A percentile compares a stretch with the other conserved stretches of the same genome.
These are phyloP conservation scores for Austroboletus eburneus DNA, from an alignment of 768 basidiomycete species.

Conservation along the genomic window DNA sequence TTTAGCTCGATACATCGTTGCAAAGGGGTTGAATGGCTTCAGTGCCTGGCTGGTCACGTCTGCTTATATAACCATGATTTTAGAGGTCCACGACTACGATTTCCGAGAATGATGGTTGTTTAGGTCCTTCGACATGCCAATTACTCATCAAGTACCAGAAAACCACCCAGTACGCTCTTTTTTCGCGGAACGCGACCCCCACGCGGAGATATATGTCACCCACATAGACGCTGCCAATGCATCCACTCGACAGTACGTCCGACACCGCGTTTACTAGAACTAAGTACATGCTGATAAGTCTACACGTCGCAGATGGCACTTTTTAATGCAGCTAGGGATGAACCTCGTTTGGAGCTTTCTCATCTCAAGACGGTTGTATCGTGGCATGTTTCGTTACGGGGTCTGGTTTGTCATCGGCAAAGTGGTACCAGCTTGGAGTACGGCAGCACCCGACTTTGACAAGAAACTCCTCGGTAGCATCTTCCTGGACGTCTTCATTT, in stretches of 20 bases:
- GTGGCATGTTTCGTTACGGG: slow-evolving; percentile 27
- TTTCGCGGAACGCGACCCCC: slow-evolving; percentile 14
- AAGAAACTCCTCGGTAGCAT: slow-evolving; percentile 23
- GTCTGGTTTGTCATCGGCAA: slow-evolving; percentile 24
- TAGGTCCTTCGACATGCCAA: slow-evolving; percentile 20
- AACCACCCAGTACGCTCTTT: slow-evolving; percentile 23
- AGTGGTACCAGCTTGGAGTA: slow-evolving; percentile 10
- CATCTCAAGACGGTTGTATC: slow-evolving; percentile 19
- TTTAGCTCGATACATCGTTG: too few species aligned
- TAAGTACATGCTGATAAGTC: slow-evolving; percentile 9
- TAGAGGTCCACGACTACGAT: not conserved
- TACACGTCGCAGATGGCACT: slow-evolving; percentile 18
- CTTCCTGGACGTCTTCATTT: slow-evolving; percentile 24
- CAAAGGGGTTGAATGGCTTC: too few species aligned
- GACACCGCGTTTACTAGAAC: not conserved
- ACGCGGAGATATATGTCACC: slow-evolving; percentile 28
- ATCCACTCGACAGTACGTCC: slow-evolving; percentile 24
- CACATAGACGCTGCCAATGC: slow-evolving; percentile 22
- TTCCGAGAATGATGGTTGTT: slow-evolving; percentile 2
- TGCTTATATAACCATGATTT: slow-evolving; percentile 18
- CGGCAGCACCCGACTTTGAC: slow-evolving; percentile 13
- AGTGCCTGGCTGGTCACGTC: too few species aligned
- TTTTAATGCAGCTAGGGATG: slow-evolving; percentile 24
- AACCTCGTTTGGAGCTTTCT: slow-evolving; percentile 25
- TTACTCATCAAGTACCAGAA: slow-evolving; percentile 22